phyloP scores from a whole-genome alignment of 768 basidiomycete species.

The Pleurotus djamor region DNA sequence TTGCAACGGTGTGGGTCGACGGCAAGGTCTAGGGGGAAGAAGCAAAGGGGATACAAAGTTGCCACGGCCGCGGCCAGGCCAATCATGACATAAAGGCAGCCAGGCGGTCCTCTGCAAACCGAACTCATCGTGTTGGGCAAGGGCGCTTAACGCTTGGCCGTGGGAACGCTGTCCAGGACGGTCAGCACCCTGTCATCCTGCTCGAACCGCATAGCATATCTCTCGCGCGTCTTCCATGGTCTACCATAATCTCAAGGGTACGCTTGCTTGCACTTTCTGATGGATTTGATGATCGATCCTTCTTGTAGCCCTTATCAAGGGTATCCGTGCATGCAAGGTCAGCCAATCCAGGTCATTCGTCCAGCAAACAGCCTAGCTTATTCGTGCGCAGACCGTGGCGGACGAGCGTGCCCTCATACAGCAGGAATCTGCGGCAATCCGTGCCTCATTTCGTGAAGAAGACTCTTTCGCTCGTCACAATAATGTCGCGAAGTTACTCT shows the following conservation, averaged over 20 bases:
- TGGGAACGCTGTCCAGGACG: background rate
- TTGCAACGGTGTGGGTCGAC: background rate
- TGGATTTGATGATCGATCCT: slow-evolving; percentile 19
- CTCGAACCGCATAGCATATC: background rate
- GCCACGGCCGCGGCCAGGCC: background rate
- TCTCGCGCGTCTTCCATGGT: slow-evolving; percentile 45
- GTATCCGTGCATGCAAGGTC: slow-evolving; percentile 96
- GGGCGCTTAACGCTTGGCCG: background rate
- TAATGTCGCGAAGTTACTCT: slow-evolving; percentile 96
- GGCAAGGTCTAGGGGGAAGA: background rate
- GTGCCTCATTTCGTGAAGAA: slow-evolving; percentile 96
- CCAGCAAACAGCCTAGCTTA: slow-evolving; percentile 12
- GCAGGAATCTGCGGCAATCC: slow-evolving; percentile 95
- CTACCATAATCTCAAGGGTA: slow-evolving; percentile 86
- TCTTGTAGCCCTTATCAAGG: slow-evolving; percentile 88
- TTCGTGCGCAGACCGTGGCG: slow-evolving; percentile 76
- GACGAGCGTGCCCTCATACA: slow-evolving; percentile 97
- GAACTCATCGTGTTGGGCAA: background rate
- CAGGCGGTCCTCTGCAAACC: background rate
- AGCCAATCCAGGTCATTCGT: slow-evolving; percentile 12
- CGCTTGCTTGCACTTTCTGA: slow-evolving; percentile 12
- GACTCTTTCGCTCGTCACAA: slow-evolving; percentile 94
- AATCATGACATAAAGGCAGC: slow-evolving; percentile 7
- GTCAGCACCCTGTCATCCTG: background rate
- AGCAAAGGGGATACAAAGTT: background rate